Evolutionary conservation across 1,139 yeast species (phyloP).

Genomic region (Suhomyces maxii): DNA sequence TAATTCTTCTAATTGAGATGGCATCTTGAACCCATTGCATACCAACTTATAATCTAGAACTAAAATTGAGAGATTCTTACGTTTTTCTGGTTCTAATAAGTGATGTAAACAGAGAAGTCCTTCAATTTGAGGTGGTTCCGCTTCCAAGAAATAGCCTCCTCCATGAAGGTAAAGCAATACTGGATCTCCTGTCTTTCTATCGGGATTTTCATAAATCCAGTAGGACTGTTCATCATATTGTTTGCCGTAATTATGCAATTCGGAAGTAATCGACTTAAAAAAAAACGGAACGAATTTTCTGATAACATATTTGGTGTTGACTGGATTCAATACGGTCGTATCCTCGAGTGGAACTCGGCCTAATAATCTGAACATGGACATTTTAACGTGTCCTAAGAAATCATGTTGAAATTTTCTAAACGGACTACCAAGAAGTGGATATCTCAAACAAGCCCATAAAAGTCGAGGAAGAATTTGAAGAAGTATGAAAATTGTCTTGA

Average conservation of each 20-base stretch:
- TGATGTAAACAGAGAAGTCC: conserved; percentile 32
- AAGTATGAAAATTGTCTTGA: not conserved
- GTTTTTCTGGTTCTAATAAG: conserved; percentile 28
- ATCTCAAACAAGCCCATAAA: not conserved
- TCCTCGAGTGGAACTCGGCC: conserved; percentile 1
- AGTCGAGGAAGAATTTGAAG: not conserved
- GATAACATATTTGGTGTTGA: conserved; percentile 5
- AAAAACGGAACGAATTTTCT: conserved; percentile 8
- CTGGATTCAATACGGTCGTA: not conserved
- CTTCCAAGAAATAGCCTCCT: conserved; percentile 44
- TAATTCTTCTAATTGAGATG: conserved; percentile 38
- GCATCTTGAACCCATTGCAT: conserved; percentile 31
- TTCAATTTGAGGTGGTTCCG: conserved; percentile 35
- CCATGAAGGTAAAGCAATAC: conserved; percentile 43
- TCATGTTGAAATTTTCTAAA: conserved; percentile 3
- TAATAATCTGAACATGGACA: conserved; percentile 1
- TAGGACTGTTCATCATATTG: conserved; percentile 32
- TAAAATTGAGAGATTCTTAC: conserved; percentile 30
- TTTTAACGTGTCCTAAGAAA: conserved; percentile 1
- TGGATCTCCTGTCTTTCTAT: conserved; percentile 32
- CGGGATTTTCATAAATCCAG: conserved; percentile 38
- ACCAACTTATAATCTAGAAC: conserved; percentile 43
- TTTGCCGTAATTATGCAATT: conserved; percentile 34
- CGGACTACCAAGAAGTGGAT: conserved; percentile 3
- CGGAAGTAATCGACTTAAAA: conserved; percentile 8